Base-by-base conservation (phyloP, 345 rosid genomes). In the Bruguiera parviflora region DNA sequence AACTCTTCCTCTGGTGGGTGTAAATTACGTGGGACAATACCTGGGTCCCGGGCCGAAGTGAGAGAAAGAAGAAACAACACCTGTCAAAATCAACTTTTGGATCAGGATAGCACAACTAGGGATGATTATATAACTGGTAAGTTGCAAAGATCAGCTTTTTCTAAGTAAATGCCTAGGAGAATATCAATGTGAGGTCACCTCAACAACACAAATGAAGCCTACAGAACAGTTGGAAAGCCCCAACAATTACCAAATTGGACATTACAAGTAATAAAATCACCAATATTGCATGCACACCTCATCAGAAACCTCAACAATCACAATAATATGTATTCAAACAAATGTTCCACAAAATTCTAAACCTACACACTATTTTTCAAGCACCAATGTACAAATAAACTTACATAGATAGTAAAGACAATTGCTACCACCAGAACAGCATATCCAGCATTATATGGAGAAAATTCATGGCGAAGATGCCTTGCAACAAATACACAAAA, bases 1-100 rank as follows among this genome's bases (percentile, higher is more conserved):
- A 85, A 69, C 33, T 83, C 99, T 70, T 90, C 97, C 78, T 95
- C 98, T 16, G 98, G 99, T n/a, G 99, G 99, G 76, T 95, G 96
- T 39, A 67, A 74, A 82, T 88, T 92, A 28, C 98, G 88, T 2
- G 99, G 99, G 70, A 90, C 78, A 61, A 92, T 88, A 75, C 99
- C 99, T 33, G 99, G 99, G 73, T 95, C 99, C 67, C 94, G 84
- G 19, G 96, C 91, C 53, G 99, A 92, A 61, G 98, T 92, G 63
- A 90, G 82, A 81, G 79, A 92, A 69, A 95, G 90, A 80, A 95
- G 94, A 70, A 79, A 68, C 88, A 95, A 71, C 59, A 90, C 90
- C 99, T 95, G 82, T 66, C 64, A 82, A 80, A 80, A 79, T 63
- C 70, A 84, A 74, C 53, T 25, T 22, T 16, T 47, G 43, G 61